Evolutionary conservation across 2,329 filamentous ascomycete species (phyloP).

Genomic region (Herpotrichia juniperi): DNA sequence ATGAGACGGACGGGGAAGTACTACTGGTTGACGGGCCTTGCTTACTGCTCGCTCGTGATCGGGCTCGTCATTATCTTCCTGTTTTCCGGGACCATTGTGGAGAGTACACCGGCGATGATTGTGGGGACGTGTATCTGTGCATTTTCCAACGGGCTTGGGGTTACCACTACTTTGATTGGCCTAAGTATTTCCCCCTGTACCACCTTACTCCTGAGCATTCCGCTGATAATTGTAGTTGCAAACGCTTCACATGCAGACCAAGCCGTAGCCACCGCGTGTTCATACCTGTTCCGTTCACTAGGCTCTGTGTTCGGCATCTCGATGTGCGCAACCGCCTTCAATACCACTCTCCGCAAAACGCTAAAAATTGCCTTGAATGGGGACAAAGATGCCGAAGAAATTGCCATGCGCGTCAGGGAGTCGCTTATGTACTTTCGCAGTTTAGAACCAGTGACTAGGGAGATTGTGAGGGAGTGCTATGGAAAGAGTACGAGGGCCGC

Average conservation of each 20-base stretch:
- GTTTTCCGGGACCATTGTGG: constrained; percentile 60
- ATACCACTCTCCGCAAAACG: constrained; percentile 67
- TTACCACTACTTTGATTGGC: constrained; percentile 74
- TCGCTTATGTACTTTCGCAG: constrained; percentile 72
- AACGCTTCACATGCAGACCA: constrained; percentile 71
- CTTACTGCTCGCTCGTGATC: constrained; percentile 60
- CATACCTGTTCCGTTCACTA: constrained; percentile 79
- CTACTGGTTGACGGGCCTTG: constrained; percentile 69
- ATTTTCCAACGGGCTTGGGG: constrained; percentile 64
- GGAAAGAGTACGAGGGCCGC: constrained; percentile 61
- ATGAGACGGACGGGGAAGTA: constrained; percentile 76
- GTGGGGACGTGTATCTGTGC: constrained; percentile 61
- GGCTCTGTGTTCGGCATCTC: constrained; percentile 71
- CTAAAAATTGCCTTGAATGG: constrained; percentile 61
- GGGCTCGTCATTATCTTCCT: constrained; percentile 64
- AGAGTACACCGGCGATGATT: constrained; percentile 60
- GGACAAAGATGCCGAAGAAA: constrained; percentile 65
- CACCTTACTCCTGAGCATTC: neutral
- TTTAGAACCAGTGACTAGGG: constrained; percentile 65
- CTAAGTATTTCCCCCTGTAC: constrained; percentile 53
- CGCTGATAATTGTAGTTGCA: constrained; percentile 56
- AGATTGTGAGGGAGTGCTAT: constrained; percentile 71
- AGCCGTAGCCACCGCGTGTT: constrained; percentile 77
- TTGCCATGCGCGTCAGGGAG: constrained; percentile 72
- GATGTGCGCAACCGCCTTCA: constrained; percentile 73